Base-by-base conservation (phyloP, 441 rosid genomes). In the Theobroma grandiflorum region DNA sequence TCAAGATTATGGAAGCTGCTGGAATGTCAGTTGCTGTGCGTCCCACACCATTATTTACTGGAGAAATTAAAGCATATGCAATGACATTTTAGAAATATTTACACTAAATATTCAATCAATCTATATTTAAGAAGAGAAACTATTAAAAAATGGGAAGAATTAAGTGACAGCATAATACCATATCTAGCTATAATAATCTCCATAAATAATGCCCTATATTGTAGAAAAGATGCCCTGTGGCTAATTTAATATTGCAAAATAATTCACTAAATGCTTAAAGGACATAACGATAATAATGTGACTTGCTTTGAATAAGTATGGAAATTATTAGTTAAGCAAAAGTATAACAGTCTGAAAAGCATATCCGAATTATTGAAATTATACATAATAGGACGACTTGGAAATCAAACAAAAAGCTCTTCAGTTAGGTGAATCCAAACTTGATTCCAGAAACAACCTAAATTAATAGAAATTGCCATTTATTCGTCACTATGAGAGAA, bases 11-110 rank as follows among this genome's bases (percentile, higher is more conserved):
- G 59, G 90, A 81, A 76, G 87, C 74, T 78, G 85, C 88, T 66
- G 84, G 63, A 53, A 86, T 74, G 82, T 84, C 89, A n/a, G 66
- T 68, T 77, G 86, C 58, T 37, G 88, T 72, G 73, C 77, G 85
- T 80, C 78, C 76, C 62, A 63, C 69, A 59, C 74, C 80, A 66
- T 85, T 70, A 83, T 88, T 86, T 70, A 90, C 97, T 91, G 91
- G 50, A 78, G 47, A 35, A 73, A 81, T 65, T 15, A 73, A 63
- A 66, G 52, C 52, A 3, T 53, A 53, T 68, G 64, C 20, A 74
- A 64, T 37, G 6, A 49, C 26, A 53, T 37, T 49, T 68, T 61
- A 52, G 45, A 14, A 58, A 37, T 38, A 66, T 72, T 78, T 61
- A 26, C 31, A 8, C 42, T 26, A 35, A 47, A 71, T 26, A n/a